A percentile compares a stretch with the other conserved stretches of the same genome.
Evolutionary conservation across 2,329 filamentous ascomycete genomes (phyloP).

Genomic region (Hypoxylon sp.): DNA sequence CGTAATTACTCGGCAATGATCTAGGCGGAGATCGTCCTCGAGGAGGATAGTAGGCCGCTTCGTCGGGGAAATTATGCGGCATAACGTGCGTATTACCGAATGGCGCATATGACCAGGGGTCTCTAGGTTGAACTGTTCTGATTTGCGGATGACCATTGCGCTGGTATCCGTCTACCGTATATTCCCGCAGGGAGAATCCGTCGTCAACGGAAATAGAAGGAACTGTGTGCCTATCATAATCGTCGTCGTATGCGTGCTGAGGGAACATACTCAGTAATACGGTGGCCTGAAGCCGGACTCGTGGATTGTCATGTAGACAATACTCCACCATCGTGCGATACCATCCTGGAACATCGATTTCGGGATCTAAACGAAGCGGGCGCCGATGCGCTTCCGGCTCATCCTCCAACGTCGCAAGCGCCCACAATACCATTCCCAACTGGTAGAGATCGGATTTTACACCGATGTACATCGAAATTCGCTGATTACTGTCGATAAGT

Average conservation of each 20-base stretch:
- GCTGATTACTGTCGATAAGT: constrained; percentile 88
- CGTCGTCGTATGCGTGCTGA: constrained; percentile 48
- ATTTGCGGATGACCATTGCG: constrained; percentile 56
- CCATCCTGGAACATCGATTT: constrained; percentile 80
- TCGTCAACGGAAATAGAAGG: constrained; percentile 61
- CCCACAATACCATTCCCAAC: constrained; percentile 97
- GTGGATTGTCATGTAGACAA: constrained; percentile 82
- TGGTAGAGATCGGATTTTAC: constrained; percentile 98
- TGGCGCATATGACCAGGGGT: constrained; percentile 62
- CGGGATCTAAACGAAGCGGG: constrained; percentile 74
- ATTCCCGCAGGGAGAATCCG: constrained; percentile 58
- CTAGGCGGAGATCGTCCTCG: constrained; percentile 70
- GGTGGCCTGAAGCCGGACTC: constrained; percentile 79
- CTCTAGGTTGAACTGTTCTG: constrained; percentile 60
- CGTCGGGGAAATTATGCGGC: constrained; percentile 56
- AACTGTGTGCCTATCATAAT: constrained; percentile 48
- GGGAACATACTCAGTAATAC: constrained; percentile 81
- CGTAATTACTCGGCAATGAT: constrained; percentile 63
- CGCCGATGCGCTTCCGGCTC: constrained; percentile 86
- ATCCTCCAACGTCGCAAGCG: constrained; percentile 86
- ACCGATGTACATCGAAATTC: constrained; percentile 96
- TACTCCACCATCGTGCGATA: constrained; percentile 81
- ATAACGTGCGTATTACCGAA: constrained; percentile 56
- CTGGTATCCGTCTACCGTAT: constrained; percentile 57
- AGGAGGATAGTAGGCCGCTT: constrained; percentile 63